phyloP scores from a whole-genome alignment of 179 eudicot genomes.

The Nepenthes alata region DNA sequence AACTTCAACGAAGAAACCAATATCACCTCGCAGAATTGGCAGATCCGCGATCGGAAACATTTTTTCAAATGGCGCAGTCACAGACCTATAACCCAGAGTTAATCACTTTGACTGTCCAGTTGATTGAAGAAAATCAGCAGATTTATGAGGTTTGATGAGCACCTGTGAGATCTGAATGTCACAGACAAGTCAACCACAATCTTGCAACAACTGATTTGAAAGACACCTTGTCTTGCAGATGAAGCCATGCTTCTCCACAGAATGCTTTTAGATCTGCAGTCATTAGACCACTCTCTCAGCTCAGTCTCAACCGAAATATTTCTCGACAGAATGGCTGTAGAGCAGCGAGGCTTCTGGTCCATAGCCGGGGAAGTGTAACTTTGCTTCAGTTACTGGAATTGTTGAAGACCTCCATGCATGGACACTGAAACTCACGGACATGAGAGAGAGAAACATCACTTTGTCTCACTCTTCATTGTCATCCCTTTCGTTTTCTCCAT shows the following conservation, averaged over 20 bases:
- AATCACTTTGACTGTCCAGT: background rate
- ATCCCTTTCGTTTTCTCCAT: constrained; percentile 54
- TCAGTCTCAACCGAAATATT: background rate
- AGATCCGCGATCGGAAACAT: background rate
- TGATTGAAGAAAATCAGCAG: background rate
- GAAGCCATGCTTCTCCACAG: background rate
- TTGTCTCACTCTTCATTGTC: background rate
- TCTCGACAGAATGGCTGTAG: background rate
- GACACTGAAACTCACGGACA: background rate
- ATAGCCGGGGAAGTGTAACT: background rate
- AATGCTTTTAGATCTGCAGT: background rate
- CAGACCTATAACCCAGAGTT: too few relatives aligned
- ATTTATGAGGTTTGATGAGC: background rate
- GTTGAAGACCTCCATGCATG: background rate
- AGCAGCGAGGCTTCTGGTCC: background rate
- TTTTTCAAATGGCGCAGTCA: too few relatives aligned
- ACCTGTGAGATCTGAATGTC: background rate
- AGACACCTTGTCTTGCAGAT: background rate
- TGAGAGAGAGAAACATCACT: background rate
- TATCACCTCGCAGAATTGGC: background rate
- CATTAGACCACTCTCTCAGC: background rate
- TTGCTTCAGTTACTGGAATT: background rate
- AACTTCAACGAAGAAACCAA: background rate
- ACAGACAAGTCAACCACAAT: background rate
- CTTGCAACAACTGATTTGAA: background rate